These are phyloP conservation scores for Dactylellina leptospora DNA, from an alignment of 2,329 filamentous ascomycete species.

Conservation along the genomic window DNA sequence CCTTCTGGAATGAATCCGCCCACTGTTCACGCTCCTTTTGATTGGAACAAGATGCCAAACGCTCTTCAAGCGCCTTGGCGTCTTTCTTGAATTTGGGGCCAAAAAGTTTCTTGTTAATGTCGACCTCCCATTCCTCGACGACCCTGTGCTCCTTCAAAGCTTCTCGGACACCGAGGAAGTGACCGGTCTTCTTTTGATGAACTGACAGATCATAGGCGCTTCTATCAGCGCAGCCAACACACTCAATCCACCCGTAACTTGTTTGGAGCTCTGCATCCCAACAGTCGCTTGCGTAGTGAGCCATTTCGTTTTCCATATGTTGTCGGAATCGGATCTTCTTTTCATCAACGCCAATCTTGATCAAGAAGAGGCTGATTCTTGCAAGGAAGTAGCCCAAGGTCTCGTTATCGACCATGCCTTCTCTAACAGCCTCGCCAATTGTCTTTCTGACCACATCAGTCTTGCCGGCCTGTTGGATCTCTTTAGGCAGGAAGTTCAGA, in stretches of 20 bases:
- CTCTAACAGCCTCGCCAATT: slow-evolving; percentile 85
- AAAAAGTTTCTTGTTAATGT: slow-evolving; percentile 94
- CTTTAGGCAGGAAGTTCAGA: slow-evolving; percentile 81
- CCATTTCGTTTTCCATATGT: slow-evolving; percentile 91
- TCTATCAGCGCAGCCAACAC: slow-evolving; percentile 93
- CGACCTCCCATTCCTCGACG: slow-evolving; percentile 86
- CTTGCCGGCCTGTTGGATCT: slow-evolving; percentile 86
- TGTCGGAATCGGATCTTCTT: slow-evolving; percentile 94
- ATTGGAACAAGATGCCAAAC: slow-evolving; percentile 72
- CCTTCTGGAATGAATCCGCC: slow-evolving; percentile 74
- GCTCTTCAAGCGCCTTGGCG: slow-evolving; percentile 82
- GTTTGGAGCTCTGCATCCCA: slow-evolving; percentile 96
- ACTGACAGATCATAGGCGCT: slow-evolving; percentile 94
- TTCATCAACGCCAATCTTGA: slow-evolving; percentile 85
- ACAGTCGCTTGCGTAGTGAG: slow-evolving; percentile 95
- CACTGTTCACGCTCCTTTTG: slow-evolving; percentile 85
- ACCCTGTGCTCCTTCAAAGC: slow-evolving; percentile 78
- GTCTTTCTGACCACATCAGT: slow-evolving; percentile 76
- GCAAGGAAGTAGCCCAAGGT: slow-evolving; percentile 97
- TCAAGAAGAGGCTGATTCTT: slow-evolving; percentile 88
- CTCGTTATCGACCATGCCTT: slow-evolving; percentile 90
- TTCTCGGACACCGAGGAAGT: slow-evolving; percentile 84
- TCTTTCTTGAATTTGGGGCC: slow-evolving; percentile 96
- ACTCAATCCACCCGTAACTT: slow-evolving; percentile 96
- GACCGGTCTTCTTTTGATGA: slow-evolving; percentile 90